Percentiles rank a stretch among this genome's conserved stretches.
Evolutionary conservation across 2,329 filamentous ascomycete genomes (phyloP).

Genomic region (Trichoderma arundinaceum): DNA sequence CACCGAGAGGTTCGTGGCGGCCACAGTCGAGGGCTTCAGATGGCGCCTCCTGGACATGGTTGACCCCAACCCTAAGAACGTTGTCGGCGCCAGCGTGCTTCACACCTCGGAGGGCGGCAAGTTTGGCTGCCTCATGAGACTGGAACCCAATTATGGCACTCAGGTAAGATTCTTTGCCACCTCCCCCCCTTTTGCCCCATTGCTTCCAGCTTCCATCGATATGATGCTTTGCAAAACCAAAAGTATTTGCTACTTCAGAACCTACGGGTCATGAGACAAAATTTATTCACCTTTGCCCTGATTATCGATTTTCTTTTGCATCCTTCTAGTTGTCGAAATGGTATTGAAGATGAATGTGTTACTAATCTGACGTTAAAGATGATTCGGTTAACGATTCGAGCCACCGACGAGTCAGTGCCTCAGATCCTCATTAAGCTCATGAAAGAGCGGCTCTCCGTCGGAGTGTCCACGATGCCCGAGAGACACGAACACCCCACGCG

Average conservation of each 20-base stretch:
- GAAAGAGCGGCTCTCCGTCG: constrained; percentile 76
- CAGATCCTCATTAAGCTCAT: constrained; percentile 80
- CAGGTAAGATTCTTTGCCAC: constrained; percentile 66
- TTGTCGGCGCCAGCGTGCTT: constrained; percentile 87
- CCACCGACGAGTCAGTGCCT: constrained; percentile 89
- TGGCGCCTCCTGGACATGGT: constrained; percentile 87
- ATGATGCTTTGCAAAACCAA: constrained; percentile 30
- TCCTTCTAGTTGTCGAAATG: not conserved
- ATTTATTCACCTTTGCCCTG: constrained; percentile 28
- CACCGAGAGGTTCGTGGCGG: constrained; percentile 71
- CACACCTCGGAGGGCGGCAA: constrained; percentile 85
- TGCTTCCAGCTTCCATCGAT: not conserved
- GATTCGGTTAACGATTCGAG: constrained; percentile 91
- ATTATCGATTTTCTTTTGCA: not conserved
- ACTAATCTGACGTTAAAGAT: constrained; percentile 64
- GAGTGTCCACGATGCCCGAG: constrained; percentile 52
- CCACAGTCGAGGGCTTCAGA: constrained; percentile 80
- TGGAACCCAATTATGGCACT: constrained; percentile 92
- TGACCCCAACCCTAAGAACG: constrained; percentile 90
- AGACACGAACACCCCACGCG: constrained; percentile 50
- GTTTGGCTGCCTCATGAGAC: constrained; percentile 87
- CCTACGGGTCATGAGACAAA: constrained; percentile 30
- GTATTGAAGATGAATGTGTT: not conserved
- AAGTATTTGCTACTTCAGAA: constrained; percentile 32
- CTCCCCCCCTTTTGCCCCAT: not conserved